Percentiles rank a stretch among this genome's conserved stretches.
Conservation (phyloP, 345 rosid species). For the Salix dunnii region DNA sequence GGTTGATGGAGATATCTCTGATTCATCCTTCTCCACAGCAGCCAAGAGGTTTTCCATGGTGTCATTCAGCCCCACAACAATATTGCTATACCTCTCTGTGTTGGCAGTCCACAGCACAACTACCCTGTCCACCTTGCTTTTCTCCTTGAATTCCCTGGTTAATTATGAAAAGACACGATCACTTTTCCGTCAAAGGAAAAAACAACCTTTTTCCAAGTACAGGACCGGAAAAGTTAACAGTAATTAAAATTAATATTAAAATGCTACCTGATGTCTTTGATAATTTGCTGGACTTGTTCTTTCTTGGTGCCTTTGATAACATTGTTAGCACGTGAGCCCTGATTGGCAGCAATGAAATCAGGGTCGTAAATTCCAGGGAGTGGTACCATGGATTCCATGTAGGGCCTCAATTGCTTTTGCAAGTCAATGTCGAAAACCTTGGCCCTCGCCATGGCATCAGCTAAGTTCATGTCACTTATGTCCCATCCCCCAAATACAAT, state of each 20-base stretch:
- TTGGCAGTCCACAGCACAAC: conserved; percentile 98
- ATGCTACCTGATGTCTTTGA: conserved; percentile 78
- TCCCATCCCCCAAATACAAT: conserved; percentile 98
- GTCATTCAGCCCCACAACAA: conserved; percentile 80
- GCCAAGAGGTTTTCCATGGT: conserved; percentile 79
- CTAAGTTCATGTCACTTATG: conserved; percentile 91
- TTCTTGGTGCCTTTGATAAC: conserved; percentile 80
- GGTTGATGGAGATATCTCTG: conserved; percentile 96
- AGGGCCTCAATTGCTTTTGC: conserved; percentile 90
- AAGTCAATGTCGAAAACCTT: conserved; percentile 84
- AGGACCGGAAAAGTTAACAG: neutral
- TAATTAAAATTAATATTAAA: neutral
- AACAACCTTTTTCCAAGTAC: neutral
- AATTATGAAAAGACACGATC: neutral
- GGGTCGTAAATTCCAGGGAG: conserved; percentile 88
- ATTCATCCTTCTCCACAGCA: conserved; percentile 73
- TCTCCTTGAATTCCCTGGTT: conserved; percentile 86
- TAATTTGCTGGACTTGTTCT: conserved; percentile 72
- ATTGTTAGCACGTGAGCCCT: conserved; percentile 87
- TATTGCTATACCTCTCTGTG: conserved; percentile 95
- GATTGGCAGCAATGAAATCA: conserved; percentile 97
- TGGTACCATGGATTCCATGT: conserved; percentile 90
- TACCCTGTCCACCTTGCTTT: conserved; percentile 72
- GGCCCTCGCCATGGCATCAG: conserved; percentile 96
- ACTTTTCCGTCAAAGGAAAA: neutral